phyloP scores from a whole-genome alignment of 2,329 filamentous ascomycete species.

The Trichoderma harzianum region DNA sequence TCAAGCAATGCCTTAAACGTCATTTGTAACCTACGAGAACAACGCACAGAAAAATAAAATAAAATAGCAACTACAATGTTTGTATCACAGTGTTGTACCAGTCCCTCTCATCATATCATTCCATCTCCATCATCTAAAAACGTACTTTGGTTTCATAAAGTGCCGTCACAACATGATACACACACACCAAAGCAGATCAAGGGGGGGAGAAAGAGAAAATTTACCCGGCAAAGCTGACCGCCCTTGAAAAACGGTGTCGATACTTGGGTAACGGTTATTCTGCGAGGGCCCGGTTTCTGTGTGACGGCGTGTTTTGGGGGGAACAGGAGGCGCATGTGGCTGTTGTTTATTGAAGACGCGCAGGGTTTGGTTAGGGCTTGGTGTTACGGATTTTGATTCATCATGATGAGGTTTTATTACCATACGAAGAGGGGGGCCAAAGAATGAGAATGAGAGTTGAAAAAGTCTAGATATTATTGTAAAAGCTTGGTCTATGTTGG shows the following conservation, averaged over 20 bases:
- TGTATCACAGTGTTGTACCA: not conserved
- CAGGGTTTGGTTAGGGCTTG: not conserved
- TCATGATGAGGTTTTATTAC: not conserved
- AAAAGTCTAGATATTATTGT: not conserved
- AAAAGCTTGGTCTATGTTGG: not conserved
- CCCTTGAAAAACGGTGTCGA: not conserved
- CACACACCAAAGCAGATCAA: not conserved
- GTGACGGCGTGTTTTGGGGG: not conserved
- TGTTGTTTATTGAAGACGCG: not conserved
- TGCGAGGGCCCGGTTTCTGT: conserved; percentile 15
- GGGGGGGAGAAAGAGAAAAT: too few species aligned
- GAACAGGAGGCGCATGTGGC: conserved; percentile 1
- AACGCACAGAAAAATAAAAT: not conserved
- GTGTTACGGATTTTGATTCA: not conserved
- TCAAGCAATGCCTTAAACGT: not conserved
- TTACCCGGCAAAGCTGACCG: not conserved
- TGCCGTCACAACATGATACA: not conserved
- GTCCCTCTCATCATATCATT: not conserved
- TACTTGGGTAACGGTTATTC: not conserved
- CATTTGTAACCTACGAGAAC: not conserved
- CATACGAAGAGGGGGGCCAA: not conserved
- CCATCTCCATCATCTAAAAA: not conserved
- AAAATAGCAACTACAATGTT: not conserved
- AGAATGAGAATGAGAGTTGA: not conserved
- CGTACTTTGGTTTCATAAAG: not conserved